Evolutionary conservation across 2,329 filamentous ascomycete genomes (phyloP).

Genomic region (Botrytis tulipae): DNA sequence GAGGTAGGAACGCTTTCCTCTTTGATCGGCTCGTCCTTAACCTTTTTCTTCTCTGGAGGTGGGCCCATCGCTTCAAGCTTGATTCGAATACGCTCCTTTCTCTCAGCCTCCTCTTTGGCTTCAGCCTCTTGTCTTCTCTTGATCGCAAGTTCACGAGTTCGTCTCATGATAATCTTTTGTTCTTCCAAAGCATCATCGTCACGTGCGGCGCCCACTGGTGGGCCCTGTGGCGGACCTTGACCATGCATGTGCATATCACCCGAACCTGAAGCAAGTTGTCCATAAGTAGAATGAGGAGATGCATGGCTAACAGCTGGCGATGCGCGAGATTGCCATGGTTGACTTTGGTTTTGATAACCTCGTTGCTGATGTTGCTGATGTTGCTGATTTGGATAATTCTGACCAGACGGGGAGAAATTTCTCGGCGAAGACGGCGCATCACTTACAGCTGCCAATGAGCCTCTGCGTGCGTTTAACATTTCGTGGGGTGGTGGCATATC

Average conservation of each 20-base stretch:
- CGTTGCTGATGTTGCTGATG: constrained; percentile 20
- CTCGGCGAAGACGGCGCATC: constrained; percentile 52
- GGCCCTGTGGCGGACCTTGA: constrained; percentile 25
- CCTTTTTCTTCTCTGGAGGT: constrained; percentile 57
- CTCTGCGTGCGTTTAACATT: constrained; percentile 46
- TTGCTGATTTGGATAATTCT: constrained; percentile 32
- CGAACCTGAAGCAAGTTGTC: constrained; percentile 39
- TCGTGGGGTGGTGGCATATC: constrained; percentile 38
- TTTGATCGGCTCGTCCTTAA: constrained; percentile 51
- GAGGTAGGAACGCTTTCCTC: constrained; percentile 45
- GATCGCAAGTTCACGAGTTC: constrained; percentile 66
- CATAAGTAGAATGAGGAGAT: constrained; percentile 37
- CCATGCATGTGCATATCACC: constrained; percentile 36
- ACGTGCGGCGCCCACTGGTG: constrained; percentile 37
- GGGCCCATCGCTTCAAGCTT: constrained; percentile 71
- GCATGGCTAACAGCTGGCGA: constrained; percentile 39
- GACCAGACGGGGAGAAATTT: constrained; percentile 39
- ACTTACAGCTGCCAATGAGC: constrained; percentile 50
- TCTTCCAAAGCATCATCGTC: constrained; percentile 57
- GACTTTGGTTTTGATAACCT: constrained; percentile 29
- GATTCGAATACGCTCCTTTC: constrained; percentile 66
- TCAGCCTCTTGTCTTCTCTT: constrained; percentile 67
- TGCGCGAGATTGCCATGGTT: constrained; percentile 43
- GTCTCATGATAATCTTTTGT: constrained; percentile 71
- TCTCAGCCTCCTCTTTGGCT: constrained; percentile 69